Evolutionary conservation across 768 basidiomycete species (phyloP), one percentile per base, ranked within the genome.

Genomic region (Suillus weaverae): DNA sequence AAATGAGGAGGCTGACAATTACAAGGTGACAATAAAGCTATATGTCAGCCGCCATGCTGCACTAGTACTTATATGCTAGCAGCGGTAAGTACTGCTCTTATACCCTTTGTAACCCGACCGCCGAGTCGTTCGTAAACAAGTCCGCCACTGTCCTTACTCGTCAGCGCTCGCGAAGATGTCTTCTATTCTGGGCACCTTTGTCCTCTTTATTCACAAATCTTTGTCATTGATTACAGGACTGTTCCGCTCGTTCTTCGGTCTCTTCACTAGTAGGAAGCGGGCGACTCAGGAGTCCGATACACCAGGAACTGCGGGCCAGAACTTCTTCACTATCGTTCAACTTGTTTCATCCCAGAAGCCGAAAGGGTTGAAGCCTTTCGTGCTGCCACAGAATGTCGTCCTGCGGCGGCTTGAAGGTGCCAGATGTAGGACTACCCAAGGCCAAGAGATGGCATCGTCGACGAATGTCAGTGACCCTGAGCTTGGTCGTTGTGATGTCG

Each of bases 221-320:
- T 76, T 71, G 73, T 66, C 70, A 53, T 67, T 70, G 65, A 43
- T 74, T 56, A 62, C 67, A 62, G 72, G 71, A 50, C 74, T 74
- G 69, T 73, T 71, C 62, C 73, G 61, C 50, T 76, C 74, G 13
- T 54, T 74, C 18, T 32, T 68, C 68, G 65, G 68, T 0, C 63
- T 74, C 64, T 71, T 74, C 59, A 68, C 64, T 3, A 51, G 56
- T 33, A 62, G 61, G 26, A 66, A 67, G 44, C 68, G 66, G 48
- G 26, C 72, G 0, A 30, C 66, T 9, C 32, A 18, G 18, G 65
- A 70, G n/a, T 61, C 39, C 18, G 39, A 30, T 43, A 13, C 57
- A 59, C 39, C 38, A 32, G 39, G 30, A 59, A 41, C 57, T 20
- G 8, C 30, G 2, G 39, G 26, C 30, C 22, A 20, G 18, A 32